Percentiles rank a stretch among this genome's conserved stretches.
phyloP scores from a whole-genome alignment of 257 asterid species.

The Ophiorrhiza pumila region DNA sequence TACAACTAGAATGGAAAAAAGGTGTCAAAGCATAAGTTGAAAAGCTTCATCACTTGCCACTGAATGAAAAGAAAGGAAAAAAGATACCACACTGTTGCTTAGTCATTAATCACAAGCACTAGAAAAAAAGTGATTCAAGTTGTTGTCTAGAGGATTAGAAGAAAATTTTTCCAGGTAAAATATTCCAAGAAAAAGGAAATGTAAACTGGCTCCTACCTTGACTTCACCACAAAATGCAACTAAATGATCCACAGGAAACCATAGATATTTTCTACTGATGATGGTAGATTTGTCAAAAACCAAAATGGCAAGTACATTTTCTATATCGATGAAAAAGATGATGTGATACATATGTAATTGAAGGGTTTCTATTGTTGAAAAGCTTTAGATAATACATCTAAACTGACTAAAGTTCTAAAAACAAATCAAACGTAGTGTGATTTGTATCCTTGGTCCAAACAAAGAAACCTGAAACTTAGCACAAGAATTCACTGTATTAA shows the following conservation, averaged over 20 bases:
- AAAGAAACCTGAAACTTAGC: background rate
- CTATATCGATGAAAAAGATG: background rate
- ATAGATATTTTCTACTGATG: background rate
- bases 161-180: background rate
- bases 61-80: background rate
- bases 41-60: background rate
- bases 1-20: background rate
- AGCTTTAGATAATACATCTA: background rate
- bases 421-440: background rate
- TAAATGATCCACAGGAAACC: background rate
- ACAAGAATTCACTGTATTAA: background rate
- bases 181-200: background rate
- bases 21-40: background rate
- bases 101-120: background rate
- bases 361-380: background rate
- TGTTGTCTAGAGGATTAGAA: background rate
- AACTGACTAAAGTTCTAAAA: background rate
- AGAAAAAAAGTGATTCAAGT: background rate
- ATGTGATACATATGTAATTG: background rate
- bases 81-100: background rate
- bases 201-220: background rate
- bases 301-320: background rate
- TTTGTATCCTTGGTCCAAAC: background rate
- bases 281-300: background rate
- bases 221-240: background rate